These are phyloP conservation scores for Beauveria medogensis DNA, from an alignment of 2,329 filamentous ascomycete genomes.

Conservation along the genomic window DNA sequence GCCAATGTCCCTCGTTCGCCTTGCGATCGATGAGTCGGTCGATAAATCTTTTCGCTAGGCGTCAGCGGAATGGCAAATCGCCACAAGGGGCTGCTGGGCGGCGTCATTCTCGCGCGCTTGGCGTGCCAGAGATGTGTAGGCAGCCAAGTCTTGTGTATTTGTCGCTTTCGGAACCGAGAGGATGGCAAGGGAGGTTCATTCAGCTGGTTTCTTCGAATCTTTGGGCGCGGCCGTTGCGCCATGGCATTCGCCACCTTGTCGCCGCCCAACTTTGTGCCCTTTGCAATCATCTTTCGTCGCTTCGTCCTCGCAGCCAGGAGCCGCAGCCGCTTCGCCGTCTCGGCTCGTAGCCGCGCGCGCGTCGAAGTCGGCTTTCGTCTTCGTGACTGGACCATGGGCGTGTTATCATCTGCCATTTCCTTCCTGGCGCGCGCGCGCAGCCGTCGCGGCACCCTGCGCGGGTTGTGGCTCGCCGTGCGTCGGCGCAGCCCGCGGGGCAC, in stretches of 20 bases:
- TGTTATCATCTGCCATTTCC: slow-evolving; percentile 86
- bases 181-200: slow-evolving; percentile 49
- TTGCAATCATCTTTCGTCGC: slow-evolving; percentile 24
- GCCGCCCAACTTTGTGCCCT: slow-evolving; percentile 13
- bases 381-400: slow-evolving; percentile 63
- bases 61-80: slow-evolving; percentile 78
- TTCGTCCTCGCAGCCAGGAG: slow-evolving; percentile 48
- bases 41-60: slow-evolving; percentile 82
- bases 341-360: slow-evolving; percentile 56
- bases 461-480: slow-evolving; percentile 90
- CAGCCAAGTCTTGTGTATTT: slow-evolving; percentile 84
- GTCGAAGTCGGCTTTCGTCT: slow-evolving; percentile 53
- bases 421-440: slow-evolving; percentile 59
- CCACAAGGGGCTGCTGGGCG: slow-evolving; percentile 74
- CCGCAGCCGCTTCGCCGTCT: slow-evolving; percentile 66
- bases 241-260: slow-evolving; percentile 14
- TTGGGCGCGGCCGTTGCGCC: slow-evolving; percentile 40
- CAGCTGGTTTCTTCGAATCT: slow-evolving; percentile 62
- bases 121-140: slow-evolving; percentile 93
- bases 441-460: slow-evolving; percentile 75
- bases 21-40: slow-evolving; percentile 74
- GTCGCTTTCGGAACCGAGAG: slow-evolving; percentile 73
- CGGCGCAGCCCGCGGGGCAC: slow-evolving; percentile 78
- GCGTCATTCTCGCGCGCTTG: slow-evolving; percentile 84
- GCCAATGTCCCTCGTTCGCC: slow-evolving; percentile 68